Conservation (phyloP, 2,329 filamentous ascomycete species). For the Phoma sp. region DNA sequence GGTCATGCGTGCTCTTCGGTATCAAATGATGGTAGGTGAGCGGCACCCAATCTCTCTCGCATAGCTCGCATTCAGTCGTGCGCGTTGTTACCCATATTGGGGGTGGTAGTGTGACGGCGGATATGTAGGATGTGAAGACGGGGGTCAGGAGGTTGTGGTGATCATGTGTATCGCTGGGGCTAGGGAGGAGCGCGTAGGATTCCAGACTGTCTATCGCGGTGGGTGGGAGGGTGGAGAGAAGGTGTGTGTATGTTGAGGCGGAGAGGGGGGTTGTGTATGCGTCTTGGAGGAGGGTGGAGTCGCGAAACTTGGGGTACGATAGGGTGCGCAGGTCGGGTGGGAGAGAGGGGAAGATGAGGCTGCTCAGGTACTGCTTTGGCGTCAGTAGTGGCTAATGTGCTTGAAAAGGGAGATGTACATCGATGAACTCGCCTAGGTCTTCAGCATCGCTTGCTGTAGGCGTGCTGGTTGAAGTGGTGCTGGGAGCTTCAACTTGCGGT, state of each 20-base stretch:
- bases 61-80: conserved; percentile 72
- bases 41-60: conserved; percentile 74
- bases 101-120: conserved; percentile 64
- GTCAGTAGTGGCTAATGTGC: conserved; percentile 2
- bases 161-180: conserved; percentile 46
- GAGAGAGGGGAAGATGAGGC: conserved; percentile 70
- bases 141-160: conserved; percentile 65
- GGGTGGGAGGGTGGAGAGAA: conserved; percentile 62
- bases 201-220: conserved; percentile 70
- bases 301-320: conserved; percentile 64
- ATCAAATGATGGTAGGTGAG: conserved; percentile 87
- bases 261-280: conserved; percentile 66
- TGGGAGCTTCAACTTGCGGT: neutral
- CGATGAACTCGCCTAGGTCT: conserved; percentile 79
- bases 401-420: conserved; percentile 55
- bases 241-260: conserved; percentile 54
- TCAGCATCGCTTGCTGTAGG: conserved; percentile 57
- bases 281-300: conserved; percentile 57
- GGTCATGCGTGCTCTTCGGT: conserved; percentile 76
- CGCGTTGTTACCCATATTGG: conserved; percentile 67
- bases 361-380: conserved; percentile 67
- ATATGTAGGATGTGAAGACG: conserved; percentile 68
- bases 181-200: conserved; percentile 69
- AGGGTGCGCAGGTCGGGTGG: conserved; percentile 67
- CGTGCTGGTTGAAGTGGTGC: neutral